phyloP scores from a whole-genome alignment of 257 asterid genomes.

The Fraxinus anomala region DNA sequence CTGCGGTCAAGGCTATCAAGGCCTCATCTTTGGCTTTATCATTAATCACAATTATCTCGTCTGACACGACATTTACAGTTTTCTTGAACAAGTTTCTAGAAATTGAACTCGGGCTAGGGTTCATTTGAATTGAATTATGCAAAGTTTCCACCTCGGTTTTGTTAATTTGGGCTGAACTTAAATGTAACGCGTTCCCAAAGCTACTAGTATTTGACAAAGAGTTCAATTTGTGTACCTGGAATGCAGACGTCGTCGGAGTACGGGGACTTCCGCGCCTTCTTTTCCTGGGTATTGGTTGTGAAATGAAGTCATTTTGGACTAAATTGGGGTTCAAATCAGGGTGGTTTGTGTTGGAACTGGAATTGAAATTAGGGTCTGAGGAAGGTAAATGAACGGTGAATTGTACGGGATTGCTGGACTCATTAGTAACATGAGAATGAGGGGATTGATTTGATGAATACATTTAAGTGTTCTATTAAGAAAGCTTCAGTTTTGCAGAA shows the following conservation, averaged over 20 bases:
- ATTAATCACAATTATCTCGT: slow-evolving; percentile 91
- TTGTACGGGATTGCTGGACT: slow-evolving; percentile 49
- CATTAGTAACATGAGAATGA: slow-evolving; percentile 41
- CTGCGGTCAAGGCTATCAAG: slow-evolving; percentile 75
- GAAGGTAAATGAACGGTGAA: slow-evolving; percentile 50
- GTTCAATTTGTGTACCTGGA: slow-evolving; percentile 47
- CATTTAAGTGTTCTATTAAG: slow-evolving; percentile 33
- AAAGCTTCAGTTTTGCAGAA: neutral
- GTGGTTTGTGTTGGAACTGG: slow-evolving; percentile 30
- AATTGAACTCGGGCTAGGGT: slow-evolving; percentile 27
- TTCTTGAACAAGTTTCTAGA: slow-evolving; percentile 26
- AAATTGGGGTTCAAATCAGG: slow-evolving; percentile 31
- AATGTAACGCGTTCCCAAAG: slow-evolving; percentile 32
- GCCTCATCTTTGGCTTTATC: slow-evolving; percentile 91
- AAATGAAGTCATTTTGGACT: slow-evolving; percentile 39
- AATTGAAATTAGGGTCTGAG: slow-evolving; percentile 36
- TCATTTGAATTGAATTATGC: slow-evolving; percentile 26
- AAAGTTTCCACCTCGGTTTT: slow-evolving; percentile 39
- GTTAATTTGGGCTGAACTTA: slow-evolving; percentile 41
- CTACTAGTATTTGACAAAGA: slow-evolving; percentile 34
- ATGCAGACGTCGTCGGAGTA: slow-evolving; percentile 37
- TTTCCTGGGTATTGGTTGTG: slow-evolving; percentile 62
- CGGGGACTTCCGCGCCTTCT: slow-evolving; percentile 79
- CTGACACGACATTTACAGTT: slow-evolving; percentile 53
- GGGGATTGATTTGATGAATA: slow-evolving; percentile 51